Percentiles rank a stretch among this genome's conserved stretches.
Evolutionary conservation across 257 asterid species (phyloP).

Genomic region (Mitragyna speciosa): DNA sequence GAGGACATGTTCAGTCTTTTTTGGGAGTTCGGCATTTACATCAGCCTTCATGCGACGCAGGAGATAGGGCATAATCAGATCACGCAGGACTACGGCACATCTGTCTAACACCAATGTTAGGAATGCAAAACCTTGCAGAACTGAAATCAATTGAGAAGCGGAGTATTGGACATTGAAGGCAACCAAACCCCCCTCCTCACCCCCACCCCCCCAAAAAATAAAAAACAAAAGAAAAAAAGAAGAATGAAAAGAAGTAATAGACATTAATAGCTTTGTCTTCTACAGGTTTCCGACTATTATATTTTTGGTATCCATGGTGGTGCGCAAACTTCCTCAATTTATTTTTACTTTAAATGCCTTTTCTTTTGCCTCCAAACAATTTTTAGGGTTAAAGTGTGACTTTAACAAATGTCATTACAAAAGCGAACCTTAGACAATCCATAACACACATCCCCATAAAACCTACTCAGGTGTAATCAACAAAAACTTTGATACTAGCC

Average conservation of each 20-base stretch:
- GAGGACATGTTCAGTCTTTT: slow-evolving; percentile 96
- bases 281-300: not conserved
- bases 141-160: slow-evolving; percentile 6
- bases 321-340: not conserved
- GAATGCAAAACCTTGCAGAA: not conserved
- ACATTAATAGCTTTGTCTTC: not conserved
- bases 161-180: not conserved
- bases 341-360: not conserved
- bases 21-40: slow-evolving; percentile 85
- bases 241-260: no score
- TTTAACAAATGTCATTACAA: not conserved
- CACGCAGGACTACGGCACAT: slow-evolving; percentile 97
- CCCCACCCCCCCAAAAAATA: not conserved
- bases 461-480: not conserved
- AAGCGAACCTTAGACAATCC: not conserved
- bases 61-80: slow-evolving; percentile 97
- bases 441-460: not conserved
- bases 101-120: slow-evolving; percentile 42
- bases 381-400: not conserved
- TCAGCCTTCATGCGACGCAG: slow-evolving; percentile 96
- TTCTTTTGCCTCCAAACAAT: not conserved
- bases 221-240: not conserved
- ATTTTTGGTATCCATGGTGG: not conserved
- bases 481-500: not conserved
- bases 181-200: not conserved